Evolutionary conservation across 2,329 filamentous ascomycete genomes (phyloP).

Genomic region (Botrytis hyacinthi): DNA sequence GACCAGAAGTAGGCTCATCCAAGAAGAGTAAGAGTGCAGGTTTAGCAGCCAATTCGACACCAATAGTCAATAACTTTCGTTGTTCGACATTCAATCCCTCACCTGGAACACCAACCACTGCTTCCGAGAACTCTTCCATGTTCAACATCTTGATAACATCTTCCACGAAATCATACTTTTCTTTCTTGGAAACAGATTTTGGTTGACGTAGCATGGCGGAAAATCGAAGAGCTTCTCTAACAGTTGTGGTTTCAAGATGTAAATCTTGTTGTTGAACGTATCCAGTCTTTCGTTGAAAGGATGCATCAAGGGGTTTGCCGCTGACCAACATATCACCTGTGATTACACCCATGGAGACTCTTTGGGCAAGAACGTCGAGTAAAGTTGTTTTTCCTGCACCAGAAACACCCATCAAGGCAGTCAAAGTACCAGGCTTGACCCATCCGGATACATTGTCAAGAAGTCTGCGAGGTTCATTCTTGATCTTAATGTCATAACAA

Average conservation of each 20-base stretch:
- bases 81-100: conserved; percentile 77
- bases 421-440: conserved; percentile 70
- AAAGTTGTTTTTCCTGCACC: conserved; percentile 90
- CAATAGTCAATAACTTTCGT: conserved; percentile 80
- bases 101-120: conserved; percentile 85
- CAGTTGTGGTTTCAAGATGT: conserved; percentile 79
- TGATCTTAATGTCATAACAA: conserved; percentile 76
- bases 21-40: conserved; percentile 87
- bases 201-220: conserved; percentile 85
- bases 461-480: conserved; percentile 61
- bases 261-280: conserved; percentile 95
- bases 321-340: conserved; percentile 68
- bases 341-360: conserved; percentile 86
- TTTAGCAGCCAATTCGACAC: conserved; percentile 93
- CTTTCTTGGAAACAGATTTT: conserved; percentile 63
- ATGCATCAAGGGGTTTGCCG: conserved; percentile 44
- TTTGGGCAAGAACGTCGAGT: conserved; percentile 74
- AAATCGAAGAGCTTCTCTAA: conserved; percentile 75
- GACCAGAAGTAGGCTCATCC: conserved; percentile 91
- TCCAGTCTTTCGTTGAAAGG: conserved; percentile 88
- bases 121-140: conserved; percentile 89
- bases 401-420: conserved; percentile 66
- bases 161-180: conserved; percentile 86
- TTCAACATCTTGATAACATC: conserved; percentile 89
- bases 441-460: conserved; percentile 69